Evolutionary conservation across 78 protist genomes (phyloP), one percentile per base, ranked within the genome.

Genomic region (Planoprotostelium fungivorum): DNA sequence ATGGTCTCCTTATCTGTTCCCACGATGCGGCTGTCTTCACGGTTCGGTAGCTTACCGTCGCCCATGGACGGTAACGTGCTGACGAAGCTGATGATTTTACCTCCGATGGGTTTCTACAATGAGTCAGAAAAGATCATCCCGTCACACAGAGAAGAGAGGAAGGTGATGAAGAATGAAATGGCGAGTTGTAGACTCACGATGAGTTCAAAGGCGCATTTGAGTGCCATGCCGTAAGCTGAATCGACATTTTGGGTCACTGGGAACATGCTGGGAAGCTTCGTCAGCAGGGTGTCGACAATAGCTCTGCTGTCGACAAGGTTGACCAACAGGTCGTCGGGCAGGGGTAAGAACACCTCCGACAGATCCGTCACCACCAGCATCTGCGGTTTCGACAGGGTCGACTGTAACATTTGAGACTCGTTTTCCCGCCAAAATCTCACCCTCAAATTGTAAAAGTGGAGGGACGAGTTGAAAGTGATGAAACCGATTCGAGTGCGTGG

Each of bases 321-420:
- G 1, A 92, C 96, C 25, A 94, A 38, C 86, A 94, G 89, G 87
- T 90, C 96, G 36, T 87, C 89, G 0, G 87, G 93, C 36, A 90
- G 91, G 83, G 96, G 94, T 37, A 91, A 90, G 35, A 37, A 88
- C 9, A 91, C 63, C 29, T 63, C 88, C 34, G 88, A 91, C 84
- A 92, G 36, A 35, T 95, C 95, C 0, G 97, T 38, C 1, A 95
- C 94, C 29, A 95, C 95, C 38, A 87, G 86, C 92, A 95, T 91
- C 63, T 91, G 88, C 88, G 97, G 95, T 63, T 89, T 83, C 35
- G 88, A 85, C 34, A 51, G 89, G 34, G 35, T 63, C 0, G 90
- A 31, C 39, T 91, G 90, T 51, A 51, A 51, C 73, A 16, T 51
- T n/a, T n/a, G 31, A 51, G 73, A 51, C 73, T 51, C 63, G 63